Conservation (phyloP, 2,329 filamentous ascomycete genomes). For the Aspergillus sp. region DNA sequence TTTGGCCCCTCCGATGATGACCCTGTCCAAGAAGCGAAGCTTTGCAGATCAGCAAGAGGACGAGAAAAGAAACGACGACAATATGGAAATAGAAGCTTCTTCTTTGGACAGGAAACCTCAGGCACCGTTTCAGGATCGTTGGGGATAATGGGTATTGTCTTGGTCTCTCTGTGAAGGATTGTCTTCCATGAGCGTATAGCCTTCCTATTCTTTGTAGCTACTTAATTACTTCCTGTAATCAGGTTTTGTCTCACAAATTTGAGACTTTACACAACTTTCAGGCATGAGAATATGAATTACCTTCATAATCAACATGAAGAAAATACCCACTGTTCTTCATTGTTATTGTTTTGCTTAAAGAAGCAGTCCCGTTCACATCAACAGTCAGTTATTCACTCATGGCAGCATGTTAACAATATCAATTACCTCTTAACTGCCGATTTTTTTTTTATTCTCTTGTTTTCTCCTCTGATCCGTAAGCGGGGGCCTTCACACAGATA, state of each 20-base stretch:
- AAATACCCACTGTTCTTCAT: no score
- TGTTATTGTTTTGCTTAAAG: background rate
- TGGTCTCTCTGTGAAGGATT: background rate
- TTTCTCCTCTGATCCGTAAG: background rate
- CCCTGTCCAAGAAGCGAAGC: constrained; percentile 30
- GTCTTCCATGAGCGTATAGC: background rate
- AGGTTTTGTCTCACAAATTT: background rate
- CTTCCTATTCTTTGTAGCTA: background rate
- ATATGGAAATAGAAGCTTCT: constrained; percentile 4
- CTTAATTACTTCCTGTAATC: background rate
- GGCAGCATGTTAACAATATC: background rate
- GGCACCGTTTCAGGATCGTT: constrained; percentile 38
- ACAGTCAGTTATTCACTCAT: background rate
- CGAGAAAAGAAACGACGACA: constrained; percentile 26
- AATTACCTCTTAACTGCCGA: background rate
- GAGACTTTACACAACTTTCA: background rate
- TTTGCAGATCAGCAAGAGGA: constrained; percentile 31
- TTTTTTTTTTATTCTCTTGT: background rate
- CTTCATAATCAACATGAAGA: background rate
- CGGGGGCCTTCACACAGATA: background rate
- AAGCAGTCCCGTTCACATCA: background rate
- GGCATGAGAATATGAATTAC: background rate
- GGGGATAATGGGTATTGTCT: background rate
- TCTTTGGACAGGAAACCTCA: constrained; percentile 25
- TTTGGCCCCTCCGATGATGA: constrained; percentile 13